phyloP scores from a whole-genome alignment of 257 asterid genomes.

The Solanum rostratum region DNA sequence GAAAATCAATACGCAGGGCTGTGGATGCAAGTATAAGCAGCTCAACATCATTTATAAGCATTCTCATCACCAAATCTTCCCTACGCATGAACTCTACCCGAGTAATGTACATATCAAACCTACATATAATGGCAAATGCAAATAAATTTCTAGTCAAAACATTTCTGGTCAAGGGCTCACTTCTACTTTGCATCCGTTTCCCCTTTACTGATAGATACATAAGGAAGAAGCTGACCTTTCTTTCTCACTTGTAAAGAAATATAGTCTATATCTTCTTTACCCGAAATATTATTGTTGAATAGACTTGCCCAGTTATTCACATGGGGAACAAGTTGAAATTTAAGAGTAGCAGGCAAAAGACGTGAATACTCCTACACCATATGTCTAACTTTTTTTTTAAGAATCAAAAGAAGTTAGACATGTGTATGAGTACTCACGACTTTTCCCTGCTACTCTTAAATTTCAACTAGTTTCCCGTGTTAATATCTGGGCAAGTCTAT shows the following conservation, averaged over 20 bases:
- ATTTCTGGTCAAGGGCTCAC: neutral
- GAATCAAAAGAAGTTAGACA: too few species aligned
- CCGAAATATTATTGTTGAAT: neutral
- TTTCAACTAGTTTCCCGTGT: too few species aligned
- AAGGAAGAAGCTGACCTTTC: neutral
- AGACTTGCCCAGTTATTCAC: neutral
- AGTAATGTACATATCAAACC: constrained; percentile 27
- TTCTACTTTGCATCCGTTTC: neutral
- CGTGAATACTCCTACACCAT: neutral
- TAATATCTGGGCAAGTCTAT: too few species aligned
- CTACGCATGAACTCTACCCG: constrained; percentile 26
- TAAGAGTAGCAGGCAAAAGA: neutral
- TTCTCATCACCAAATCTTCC: constrained; percentile 36
- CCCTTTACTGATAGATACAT: neutral
- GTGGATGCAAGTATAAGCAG: constrained; percentile 53
- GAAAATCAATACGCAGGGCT: constrained; percentile 20
- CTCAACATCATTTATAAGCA: constrained; percentile 34
- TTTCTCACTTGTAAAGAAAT: neutral
- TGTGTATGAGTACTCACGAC: too few species aligned
- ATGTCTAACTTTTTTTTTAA: neutral
- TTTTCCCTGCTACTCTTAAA: too few species aligned
- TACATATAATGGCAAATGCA: constrained; percentile 1
- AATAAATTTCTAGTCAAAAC: neutral
- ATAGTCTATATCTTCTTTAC: neutral
- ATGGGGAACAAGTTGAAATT: neutral